Evolutionary conservation across 2,329 filamentous ascomycete genomes (phyloP), one percentile per base, ranked within the genome.

Genomic region (Pseudogymnoascus sp.): DNA sequence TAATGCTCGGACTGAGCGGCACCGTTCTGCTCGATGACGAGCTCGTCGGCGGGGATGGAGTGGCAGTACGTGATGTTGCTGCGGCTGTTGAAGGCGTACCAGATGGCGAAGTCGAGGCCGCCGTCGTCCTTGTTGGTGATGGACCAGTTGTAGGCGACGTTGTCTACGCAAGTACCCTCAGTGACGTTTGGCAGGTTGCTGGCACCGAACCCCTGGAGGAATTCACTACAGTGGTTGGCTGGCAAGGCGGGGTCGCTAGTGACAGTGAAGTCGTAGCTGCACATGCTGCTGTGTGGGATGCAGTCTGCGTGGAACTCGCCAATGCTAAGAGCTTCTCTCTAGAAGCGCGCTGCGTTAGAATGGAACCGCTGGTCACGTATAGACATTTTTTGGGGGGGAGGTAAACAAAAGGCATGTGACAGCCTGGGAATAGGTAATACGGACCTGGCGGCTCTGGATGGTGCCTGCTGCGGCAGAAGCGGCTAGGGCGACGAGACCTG

Each of bases 151-250:
- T 64, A 65, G 60, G 43, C 21, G 35, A 63, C 35, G 71, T 75
- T 63, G 62, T 76, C 52, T 74, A 69, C 5, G 73, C 71, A 0
- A 71, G 74, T 0, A 75, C 75, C 2, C 72, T 72, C 63, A 69
- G 76, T 37, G 69, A 67, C 10, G 73, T 78, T 14, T 77, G 75
- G 68, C 71, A 69, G 60, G 63, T 26, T 26, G 23, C 23, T 26
- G 23, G 23, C 23, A 6, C 70, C 26, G 69, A 72, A 10, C 76
- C 75, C 12, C 72, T 62, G 35, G 63, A 69, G 63, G 67, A 70
- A 29, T 77, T 74, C 74, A 59, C 72, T 5, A 66, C 66, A 16
- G 29, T 63, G 59, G 65, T 61, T 5, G 64, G 65, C 43, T 67
- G 62, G 62, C 61, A 63, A 31, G 67, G 62, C 45, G 49, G 52